phyloP scores from a whole-genome alignment of 306 rosid species.

The Lotus japonicus region DNA sequence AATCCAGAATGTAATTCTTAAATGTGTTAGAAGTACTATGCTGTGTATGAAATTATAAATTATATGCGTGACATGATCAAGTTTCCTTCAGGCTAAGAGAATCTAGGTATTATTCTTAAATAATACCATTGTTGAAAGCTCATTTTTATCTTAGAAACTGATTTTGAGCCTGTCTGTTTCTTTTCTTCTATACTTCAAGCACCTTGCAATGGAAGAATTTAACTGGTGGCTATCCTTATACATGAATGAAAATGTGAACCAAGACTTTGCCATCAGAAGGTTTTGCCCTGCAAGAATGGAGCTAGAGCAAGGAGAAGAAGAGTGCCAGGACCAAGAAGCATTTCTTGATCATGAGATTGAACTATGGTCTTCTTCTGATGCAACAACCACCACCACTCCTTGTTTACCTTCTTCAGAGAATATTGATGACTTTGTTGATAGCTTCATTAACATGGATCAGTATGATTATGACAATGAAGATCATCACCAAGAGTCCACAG shows the following conservation, averaged over 20 bases:
- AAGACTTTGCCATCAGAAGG: constrained; percentile 61
- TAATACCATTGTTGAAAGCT: constrained; percentile 3
- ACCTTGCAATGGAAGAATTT: constrained; percentile 39
- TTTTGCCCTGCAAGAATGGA: constrained; percentile 68
- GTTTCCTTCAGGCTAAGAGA: background rate
- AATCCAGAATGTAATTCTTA: background rate
- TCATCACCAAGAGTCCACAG: constrained; percentile 13
- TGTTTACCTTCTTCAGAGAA: constrained; percentile 54
- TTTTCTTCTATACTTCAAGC: constrained; percentile 5
- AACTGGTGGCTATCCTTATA: constrained; percentile 39
- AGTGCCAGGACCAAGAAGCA: constrained; percentile 39
- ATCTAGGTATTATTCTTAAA: constrained; percentile 17
- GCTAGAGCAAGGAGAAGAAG: constrained; percentile 44
- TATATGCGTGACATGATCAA: background rate
- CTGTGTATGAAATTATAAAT: constrained; percentile 6
- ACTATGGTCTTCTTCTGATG: constrained; percentile 26
- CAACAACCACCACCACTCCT: constrained; percentile 20
- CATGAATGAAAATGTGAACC: constrained; percentile 32
- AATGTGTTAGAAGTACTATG: background rate
- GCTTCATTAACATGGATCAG: constrained; percentile 71
- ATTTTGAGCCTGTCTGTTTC: background rate
- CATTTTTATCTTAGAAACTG: background rate
- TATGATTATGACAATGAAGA: constrained; percentile 20
- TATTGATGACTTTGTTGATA: constrained; percentile 69
- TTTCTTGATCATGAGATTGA: constrained; percentile 30